These are phyloP conservation scores for Arachnopeziza araneosa DNA, from an alignment of 2,329 filamentous ascomycete genomes.

Conservation along the genomic window DNA sequence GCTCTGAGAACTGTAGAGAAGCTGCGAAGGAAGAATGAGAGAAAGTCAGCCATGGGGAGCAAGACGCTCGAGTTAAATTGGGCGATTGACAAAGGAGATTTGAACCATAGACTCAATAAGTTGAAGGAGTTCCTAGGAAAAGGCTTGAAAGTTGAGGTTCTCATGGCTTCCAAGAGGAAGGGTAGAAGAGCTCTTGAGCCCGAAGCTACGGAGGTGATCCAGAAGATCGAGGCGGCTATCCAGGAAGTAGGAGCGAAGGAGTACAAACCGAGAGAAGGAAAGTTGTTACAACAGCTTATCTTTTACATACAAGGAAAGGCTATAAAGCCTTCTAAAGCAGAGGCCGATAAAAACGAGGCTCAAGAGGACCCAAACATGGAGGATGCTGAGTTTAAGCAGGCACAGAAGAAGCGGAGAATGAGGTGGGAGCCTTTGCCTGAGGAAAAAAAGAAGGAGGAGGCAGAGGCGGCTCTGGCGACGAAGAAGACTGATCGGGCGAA, in stretches of 20 bases:
- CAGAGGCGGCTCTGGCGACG: background rate
- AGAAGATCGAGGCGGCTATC: slow-evolving; percentile 39
- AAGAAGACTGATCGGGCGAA: background rate
- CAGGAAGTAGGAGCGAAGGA: slow-evolving; percentile 36
- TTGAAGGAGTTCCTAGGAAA: slow-evolving; percentile 64
- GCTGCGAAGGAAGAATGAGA: slow-evolving; percentile 40
- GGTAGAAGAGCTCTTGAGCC: slow-evolving; percentile 53
- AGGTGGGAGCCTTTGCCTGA: background rate
- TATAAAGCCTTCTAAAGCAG: background rate
- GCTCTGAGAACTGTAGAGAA: slow-evolving; percentile 41
- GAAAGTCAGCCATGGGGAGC: slow-evolving; percentile 36
- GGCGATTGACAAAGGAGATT: slow-evolving; percentile 72
- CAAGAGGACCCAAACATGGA: background rate
- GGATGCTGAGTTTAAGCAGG: background rate
- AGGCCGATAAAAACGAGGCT: background rate
- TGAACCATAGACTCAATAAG: slow-evolving; percentile 64
- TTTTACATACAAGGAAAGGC: slow-evolving; percentile 7
- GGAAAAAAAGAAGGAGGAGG: background rate
- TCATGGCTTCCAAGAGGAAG: slow-evolving; percentile 62
- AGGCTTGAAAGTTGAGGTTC: slow-evolving; percentile 69
- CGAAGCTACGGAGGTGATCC: slow-evolving; percentile 56
- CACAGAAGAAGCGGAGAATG: background rate
- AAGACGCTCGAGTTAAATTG: slow-evolving; percentile 87
- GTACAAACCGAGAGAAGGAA: slow-evolving; percentile 43
- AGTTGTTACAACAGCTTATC: background rate